Evolutionary conservation across 805 yeast genomes (phyloP).

Genomic region (Metschnikowia gruessii): DNA sequence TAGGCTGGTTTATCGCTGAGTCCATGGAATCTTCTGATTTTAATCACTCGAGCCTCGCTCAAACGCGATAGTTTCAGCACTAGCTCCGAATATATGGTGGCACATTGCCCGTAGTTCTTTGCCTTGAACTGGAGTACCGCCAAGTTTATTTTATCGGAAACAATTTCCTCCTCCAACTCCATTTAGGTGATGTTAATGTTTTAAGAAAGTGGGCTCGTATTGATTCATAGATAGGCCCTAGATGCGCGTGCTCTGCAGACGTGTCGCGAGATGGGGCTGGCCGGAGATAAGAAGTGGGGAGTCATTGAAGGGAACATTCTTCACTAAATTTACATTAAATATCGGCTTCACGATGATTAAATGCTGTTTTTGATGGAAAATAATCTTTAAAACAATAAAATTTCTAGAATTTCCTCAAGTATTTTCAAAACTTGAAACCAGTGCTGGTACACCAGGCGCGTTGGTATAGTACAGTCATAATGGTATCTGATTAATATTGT

Average conservation of each 20-base stretch:
- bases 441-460: no score
- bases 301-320: no score
- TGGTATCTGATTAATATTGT: no score
- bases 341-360: no score
- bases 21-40: constrained; percentile 22
- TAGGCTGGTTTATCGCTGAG: constrained; percentile 27
- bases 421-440: no score
- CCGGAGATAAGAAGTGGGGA: neutral
- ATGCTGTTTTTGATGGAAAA: no score
- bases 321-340: no score
- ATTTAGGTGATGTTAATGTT: constrained; percentile 6
- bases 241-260: constrained; percentile 7
- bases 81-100: constrained; percentile 27
- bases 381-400: no score
- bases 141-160: constrained; percentile 28
- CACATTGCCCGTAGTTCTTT: constrained; percentile 28
- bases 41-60: constrained; percentile 12
- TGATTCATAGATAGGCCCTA: neutral
- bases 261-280: constrained; percentile 2
- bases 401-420: no score
- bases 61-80: constrained; percentile 20
- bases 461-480: no score
- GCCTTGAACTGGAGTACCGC: constrained; percentile 34
- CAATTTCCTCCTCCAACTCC: constrained; percentile 24
- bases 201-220: neutral